These are phyloP conservation scores for Pelagophyceae sp. DNA, from an alignment of 352 stramenopile genomes.

Conservation along the genomic window DNA sequence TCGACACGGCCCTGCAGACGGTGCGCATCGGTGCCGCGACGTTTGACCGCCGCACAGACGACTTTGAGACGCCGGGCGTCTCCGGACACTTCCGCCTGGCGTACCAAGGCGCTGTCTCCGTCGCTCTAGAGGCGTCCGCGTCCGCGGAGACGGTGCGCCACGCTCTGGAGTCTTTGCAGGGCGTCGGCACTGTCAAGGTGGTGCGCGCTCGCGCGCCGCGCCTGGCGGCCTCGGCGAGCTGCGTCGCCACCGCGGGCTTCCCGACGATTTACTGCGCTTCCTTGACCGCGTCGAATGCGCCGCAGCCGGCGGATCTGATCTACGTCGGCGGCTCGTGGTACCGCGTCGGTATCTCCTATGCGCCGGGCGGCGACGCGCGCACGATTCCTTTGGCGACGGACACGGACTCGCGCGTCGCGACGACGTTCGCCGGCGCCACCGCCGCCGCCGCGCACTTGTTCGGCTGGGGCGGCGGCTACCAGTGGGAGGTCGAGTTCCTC, in stretches of 20 bases:
- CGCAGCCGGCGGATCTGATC: constrained; percentile 33
- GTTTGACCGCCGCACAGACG: constrained; percentile 26
- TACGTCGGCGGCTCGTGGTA: constrained; percentile 45
- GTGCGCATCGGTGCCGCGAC: constrained; percentile 26
- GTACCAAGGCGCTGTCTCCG: constrained; percentile 62
- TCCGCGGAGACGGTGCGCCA: constrained; percentile 63
- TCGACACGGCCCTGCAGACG: constrained; percentile 41
- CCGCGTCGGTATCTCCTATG: constrained; percentile 44
- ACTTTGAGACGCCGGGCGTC: constrained; percentile 28
- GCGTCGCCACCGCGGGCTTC: not conserved
- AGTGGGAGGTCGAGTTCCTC: constrained; percentile 50
- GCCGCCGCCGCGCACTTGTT: constrained; percentile 32
- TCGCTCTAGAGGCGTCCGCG: constrained; percentile 65
- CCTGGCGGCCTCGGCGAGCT: not conserved
- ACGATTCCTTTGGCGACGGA: constrained; percentile 45
- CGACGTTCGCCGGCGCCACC: constrained; percentile 38
- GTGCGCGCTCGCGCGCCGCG: constrained; percentile 12
- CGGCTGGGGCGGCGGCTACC: constrained; percentile 52
- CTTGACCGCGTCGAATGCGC: not conserved
- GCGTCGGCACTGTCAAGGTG: constrained; percentile 58
- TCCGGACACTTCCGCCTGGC: constrained; percentile 71
- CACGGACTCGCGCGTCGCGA: constrained; percentile 44
- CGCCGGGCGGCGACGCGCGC: constrained; percentile 27
- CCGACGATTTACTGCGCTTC: not conserved
- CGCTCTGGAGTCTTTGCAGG: constrained; percentile 66